These are phyloP conservation scores for Salvia rosmarinus DNA, from an alignment of 257 asterid genomes.

Conservation along the genomic window DNA sequence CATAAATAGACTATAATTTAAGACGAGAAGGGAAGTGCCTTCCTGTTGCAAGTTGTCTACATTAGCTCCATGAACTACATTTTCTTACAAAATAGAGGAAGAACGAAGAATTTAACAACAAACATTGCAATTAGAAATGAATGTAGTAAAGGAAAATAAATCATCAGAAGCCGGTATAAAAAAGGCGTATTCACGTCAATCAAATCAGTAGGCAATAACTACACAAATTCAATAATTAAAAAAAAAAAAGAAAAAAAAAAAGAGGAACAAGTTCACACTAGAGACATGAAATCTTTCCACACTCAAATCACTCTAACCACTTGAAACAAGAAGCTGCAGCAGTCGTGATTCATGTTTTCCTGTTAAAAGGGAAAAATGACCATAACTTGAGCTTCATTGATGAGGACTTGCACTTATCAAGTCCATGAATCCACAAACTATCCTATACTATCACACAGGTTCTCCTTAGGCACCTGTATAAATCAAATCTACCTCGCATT, in stretches of 20 bases:
- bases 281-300: conserved; percentile 46
- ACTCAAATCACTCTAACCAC: conserved; percentile 36
- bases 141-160: conserved; percentile 5
- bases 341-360: conserved; percentile 49
- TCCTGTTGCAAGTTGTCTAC: too few species aligned
- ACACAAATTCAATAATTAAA: conserved; percentile 21
- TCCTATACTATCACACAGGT: conserved; percentile 33
- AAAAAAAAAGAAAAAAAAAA: conserved; percentile 7
- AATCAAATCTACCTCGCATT: conserved; percentile 44
- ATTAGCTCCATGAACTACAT: too few species aligned
- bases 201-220: conserved; percentile 28
- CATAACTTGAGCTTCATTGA: conserved; percentile 40
- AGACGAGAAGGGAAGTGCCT: too few species aligned
- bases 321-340: conserved; percentile 27
- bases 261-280: conserved; percentile 34
- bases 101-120: too few species aligned
- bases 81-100: too few species aligned
- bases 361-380: conserved; percentile 53
- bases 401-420: conserved; percentile 37
- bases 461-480: conserved; percentile 44
- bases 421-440: conserved; percentile 43
- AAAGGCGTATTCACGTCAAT: conserved; percentile 29
- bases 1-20: too few species aligned
- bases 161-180: conserved; percentile 24
- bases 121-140: too few species aligned